phyloP scores from a whole-genome alignment of 2,329 filamentous ascomycete species.

The Monosporascus sp. region DNA sequence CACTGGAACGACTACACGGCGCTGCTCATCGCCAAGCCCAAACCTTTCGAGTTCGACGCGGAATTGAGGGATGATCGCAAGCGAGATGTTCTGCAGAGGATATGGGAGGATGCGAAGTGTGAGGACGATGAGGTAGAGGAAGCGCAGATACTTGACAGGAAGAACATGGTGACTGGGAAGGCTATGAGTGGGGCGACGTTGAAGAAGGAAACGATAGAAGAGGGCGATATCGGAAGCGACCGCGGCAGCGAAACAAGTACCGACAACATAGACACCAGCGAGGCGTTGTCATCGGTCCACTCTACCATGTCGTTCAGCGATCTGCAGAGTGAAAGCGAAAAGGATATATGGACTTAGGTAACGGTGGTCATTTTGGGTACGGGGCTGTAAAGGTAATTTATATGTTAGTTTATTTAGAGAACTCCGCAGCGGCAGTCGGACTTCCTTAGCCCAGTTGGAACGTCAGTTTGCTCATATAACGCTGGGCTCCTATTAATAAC shows the following conservation, averaged over 20 bases:
- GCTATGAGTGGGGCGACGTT: conserved; percentile 28
- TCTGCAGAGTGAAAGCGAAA: not conserved
- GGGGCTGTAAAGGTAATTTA: no score
- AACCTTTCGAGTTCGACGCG: conserved; percentile 33
- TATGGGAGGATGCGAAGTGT: conserved; percentile 32
- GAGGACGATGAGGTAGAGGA: conserved; percentile 26
- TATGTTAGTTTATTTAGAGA: no score
- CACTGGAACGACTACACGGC: conserved; percentile 41
- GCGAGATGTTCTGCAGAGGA: conserved; percentile 19
- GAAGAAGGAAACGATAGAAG: conserved; percentile 19
- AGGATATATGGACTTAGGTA: not conserved
- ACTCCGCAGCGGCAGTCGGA: no score
- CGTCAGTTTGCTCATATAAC: no score
- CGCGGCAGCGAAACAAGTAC: not conserved
- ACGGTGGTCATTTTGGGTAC: no score
- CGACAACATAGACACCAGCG: not conserved
- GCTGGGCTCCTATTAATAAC: no score
- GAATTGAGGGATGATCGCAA: conserved; percentile 22
- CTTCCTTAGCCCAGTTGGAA: no score
- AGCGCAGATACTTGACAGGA: not conserved
- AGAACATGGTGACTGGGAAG: not conserved
- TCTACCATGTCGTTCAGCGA: not conserved
- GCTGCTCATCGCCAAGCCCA: conserved; percentile 39
- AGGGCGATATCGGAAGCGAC: not conserved
- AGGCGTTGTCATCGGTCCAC: not conserved